Base-by-base conservation (phyloP, 202 grass and related monocot species). In the Digitaria exilis region DNA sequence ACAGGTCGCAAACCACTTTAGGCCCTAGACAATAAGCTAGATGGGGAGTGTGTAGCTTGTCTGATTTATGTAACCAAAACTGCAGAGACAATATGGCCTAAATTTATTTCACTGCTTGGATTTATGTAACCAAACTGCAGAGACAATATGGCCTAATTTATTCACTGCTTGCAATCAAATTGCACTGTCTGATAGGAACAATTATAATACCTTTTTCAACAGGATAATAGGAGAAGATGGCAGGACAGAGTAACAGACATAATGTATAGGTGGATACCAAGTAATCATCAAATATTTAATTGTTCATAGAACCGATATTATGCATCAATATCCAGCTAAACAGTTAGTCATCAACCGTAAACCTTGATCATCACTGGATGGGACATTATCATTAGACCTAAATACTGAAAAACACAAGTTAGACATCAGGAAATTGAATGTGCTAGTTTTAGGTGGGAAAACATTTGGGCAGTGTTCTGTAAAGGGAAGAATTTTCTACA, bases 201-300 rank as follows among this genome's bases (percentile, higher is more conserved):
- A 1, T 16, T 69, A n/a, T 11, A 29, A 30, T 13, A 69, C 54
- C 32, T 69, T 69, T n/a, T 68, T 54, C 5, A 21, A 9, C 22
- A 21, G 28, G 22, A 26, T 39, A 80, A 80, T 39, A 19, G 10
- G 17, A 31, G 8, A 78, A 64, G 17, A 29, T 8, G 48, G 49
- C 49, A 21, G 39, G 19, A n/a, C 4, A 19, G 51, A 35, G 35
- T 59, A 67, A 71, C 41, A 30, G 79, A 24, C 57, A 78, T 34
- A 78, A 45, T 14, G 46, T 55, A 69, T 70, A n/a, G 8, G 26
- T 62, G 26, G 74, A 42, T 61, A 24, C 9, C 21, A 88, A 72
- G 73, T 88, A 73, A 65, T 34, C 21, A 28, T 87, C 78, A 70
- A 45, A 30, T 26, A 44, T 43, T 79, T 57, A 22, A 32, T 30